Conservation (phyloP, 768 basidiomycete genomes). For the Mycena rebaudengoi region DNA sequence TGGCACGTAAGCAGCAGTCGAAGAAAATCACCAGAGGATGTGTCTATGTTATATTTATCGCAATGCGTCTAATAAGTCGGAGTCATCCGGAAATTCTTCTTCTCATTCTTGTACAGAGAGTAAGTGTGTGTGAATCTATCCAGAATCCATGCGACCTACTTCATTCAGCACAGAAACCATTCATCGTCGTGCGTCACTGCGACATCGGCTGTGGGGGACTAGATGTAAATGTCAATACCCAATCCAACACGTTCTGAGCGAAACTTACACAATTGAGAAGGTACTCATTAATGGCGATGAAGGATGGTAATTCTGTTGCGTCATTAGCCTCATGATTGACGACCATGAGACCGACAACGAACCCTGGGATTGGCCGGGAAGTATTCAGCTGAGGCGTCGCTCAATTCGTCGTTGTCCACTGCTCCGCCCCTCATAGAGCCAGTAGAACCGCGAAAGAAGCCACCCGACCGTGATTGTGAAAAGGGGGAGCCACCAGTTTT, state of each 20-base stretch:
- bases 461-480: background rate
- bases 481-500: background rate
- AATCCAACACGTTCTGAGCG: background rate
- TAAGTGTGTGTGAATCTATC: background rate
- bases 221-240: background rate
- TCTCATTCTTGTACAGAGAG: background rate
- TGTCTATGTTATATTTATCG: background rate
- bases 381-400: background rate
- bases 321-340: background rate
- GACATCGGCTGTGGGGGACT: background rate
- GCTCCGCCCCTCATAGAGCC: background rate
- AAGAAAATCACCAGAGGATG: background rate
- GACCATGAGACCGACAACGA: background rate
- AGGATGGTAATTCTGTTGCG: slow-evolving; percentile 1
- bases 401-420: background rate
- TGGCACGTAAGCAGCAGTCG: background rate
- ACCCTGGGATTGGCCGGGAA: background rate
- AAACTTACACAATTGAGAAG: background rate
- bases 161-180: slow-evolving; percentile 1
- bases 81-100: background rate
- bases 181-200: slow-evolving; percentile 4
- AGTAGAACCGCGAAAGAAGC: background rate
- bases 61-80: background rate
- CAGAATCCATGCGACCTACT: background rate
- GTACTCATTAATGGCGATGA: background rate